These are phyloP conservation scores for Anethum foeniculum DNA, from an alignment of 140 eudicot genomes.

Conservation along the genomic window DNA sequence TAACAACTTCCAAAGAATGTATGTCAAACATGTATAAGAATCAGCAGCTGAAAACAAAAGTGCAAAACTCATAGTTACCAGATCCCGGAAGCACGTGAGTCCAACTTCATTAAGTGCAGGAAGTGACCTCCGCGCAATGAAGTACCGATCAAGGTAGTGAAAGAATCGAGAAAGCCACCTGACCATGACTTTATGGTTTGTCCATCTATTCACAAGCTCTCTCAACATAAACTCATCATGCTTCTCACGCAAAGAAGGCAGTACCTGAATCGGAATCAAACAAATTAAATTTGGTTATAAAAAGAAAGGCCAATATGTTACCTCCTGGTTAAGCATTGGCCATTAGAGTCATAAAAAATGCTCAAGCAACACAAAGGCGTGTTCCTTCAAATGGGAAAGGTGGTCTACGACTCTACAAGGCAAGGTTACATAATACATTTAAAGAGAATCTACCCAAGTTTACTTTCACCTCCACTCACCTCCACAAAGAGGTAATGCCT, in stretches of 20 bases:
- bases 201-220: constrained; percentile 89
- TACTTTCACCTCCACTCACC: not conserved
- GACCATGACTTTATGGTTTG: constrained; percentile 84
- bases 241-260: constrained; percentile 75
- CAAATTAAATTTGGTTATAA: not conserved
- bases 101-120: constrained; percentile 85
- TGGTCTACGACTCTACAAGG: not conserved
- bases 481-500: not conserved
- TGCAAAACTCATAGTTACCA: constrained; percentile 36
- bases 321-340: not conserved
- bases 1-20: not conserved
- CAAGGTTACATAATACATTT: not conserved
- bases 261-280: constrained; percentile 36
- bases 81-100: constrained; percentile 82
- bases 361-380: not conserved
- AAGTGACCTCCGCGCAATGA: constrained; percentile 75
- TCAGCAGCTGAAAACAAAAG: not conserved
- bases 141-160: constrained; percentile 84
- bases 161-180: constrained; percentile 91
- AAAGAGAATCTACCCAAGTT: not conserved
- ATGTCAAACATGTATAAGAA: not conserved
- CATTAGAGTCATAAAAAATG: not conserved
- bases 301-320: not conserved
- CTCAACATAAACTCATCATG: constrained; percentile 89
- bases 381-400: not conserved